Evolutionary conservation across 2,329 filamentous ascomycete species (phyloP).

Genomic region (Calonectria hawksworthii): DNA sequence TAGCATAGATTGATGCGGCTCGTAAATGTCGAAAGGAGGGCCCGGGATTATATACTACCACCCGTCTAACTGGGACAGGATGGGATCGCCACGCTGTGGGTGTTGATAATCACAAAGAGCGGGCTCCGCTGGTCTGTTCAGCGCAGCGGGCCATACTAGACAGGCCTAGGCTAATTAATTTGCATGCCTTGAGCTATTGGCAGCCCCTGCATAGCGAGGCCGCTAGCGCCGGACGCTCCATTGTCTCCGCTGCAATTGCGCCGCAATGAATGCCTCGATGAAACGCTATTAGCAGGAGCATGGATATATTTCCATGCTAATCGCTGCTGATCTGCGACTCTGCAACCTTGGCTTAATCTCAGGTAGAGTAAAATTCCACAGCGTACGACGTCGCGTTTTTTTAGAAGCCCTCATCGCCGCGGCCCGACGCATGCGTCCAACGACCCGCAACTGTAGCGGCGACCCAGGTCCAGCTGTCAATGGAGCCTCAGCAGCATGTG

Average conservation of each 20-base stretch:
- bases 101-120: neutral
- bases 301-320: neutral
- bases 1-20: neutral
- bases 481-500: neutral
- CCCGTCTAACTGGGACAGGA: neutral
- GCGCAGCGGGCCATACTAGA: no score
- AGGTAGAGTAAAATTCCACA: neutral
- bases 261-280: neutral
- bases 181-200: neutral
- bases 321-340: neutral
- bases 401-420: neutral
- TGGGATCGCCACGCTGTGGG: neutral
- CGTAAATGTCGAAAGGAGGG: neutral
- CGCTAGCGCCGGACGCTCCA: neutral
- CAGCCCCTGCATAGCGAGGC: neutral
- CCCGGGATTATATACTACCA: neutral
- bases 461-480: neutral
- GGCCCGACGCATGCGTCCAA: neutral
- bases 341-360: neutral
- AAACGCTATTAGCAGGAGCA: neutral
- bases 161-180: neutral
- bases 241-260: neutral
- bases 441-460: neutral
- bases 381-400: neutral
- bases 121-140: neutral